Evolutionary conservation across 768 basidiomycete species (phyloP).

Genomic region (Myochromella boudieri): DNA sequence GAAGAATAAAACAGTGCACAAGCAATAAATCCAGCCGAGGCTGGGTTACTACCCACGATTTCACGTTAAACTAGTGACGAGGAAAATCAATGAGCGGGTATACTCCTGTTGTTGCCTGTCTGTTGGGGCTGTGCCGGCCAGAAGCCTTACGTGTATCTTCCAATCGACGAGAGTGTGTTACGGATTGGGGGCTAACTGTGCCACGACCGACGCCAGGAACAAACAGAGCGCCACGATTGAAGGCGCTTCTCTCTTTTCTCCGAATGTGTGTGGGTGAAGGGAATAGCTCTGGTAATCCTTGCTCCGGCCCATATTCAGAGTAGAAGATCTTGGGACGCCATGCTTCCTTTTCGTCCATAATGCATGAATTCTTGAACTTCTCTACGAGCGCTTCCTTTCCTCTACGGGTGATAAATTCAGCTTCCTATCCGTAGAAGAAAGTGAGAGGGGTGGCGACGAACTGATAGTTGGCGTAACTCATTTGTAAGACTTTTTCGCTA

Average conservation of each 20-base stretch:
- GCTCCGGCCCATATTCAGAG: constrained; percentile 64
- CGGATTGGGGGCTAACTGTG: constrained; percentile 10
- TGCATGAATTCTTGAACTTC: constrained; percentile 88
- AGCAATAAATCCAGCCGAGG: too few relatives aligned
- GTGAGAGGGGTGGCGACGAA: constrained; percentile 36
- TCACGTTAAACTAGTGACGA: constrained; percentile 9
- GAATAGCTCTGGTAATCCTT: constrained; percentile 79
- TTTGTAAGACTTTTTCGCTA: constrained; percentile 86
- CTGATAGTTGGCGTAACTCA: constrained; percentile 94
- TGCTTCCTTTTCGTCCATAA: constrained; percentile 83
- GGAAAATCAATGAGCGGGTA: constrained; percentile 4
- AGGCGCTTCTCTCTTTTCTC: constrained; percentile 80
- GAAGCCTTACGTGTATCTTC: constrained; percentile 12
- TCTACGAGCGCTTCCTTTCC: constrained; percentile 90
- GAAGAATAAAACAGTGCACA: too few relatives aligned
- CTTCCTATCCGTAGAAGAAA: neutral
- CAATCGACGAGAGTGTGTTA: constrained; percentile 15
- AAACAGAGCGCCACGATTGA: constrained; percentile 73
- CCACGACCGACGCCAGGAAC: constrained; percentile 31
- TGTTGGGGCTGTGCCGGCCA: constrained; percentile 6
- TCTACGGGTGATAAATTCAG: constrained; percentile 33
- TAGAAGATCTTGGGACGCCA: constrained; percentile 88
- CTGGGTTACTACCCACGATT: constrained; percentile 10
- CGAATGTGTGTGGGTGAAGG: constrained; percentile 79
- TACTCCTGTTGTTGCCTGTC: neutral